Conservation (phyloP, 441 rosid genomes). For the Arabidopsis hybrid region DNA sequence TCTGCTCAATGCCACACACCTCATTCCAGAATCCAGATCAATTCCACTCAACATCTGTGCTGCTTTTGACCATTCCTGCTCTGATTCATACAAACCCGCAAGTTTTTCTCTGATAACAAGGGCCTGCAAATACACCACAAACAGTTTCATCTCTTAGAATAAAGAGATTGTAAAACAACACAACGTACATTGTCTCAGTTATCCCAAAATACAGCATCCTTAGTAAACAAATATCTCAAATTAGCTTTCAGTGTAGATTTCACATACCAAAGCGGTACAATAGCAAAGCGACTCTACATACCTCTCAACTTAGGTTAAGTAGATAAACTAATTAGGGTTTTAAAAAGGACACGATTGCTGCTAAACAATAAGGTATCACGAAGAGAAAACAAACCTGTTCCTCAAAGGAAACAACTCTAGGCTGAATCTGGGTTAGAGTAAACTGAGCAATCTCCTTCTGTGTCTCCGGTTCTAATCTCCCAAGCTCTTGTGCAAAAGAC, state of each 20-base stretch:
- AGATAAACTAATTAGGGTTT: background rate
- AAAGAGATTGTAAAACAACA: background rate
- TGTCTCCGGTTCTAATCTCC: slow-evolving; percentile 77
- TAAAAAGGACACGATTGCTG: background rate
- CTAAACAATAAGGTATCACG: background rate
- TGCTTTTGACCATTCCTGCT: slow-evolving; percentile 97
- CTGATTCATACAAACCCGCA: slow-evolving; percentile 91
- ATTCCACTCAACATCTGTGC: slow-evolving; percentile 99
- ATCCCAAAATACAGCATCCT: background rate
- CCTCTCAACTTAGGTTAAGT: background rate
- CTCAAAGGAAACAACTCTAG: slow-evolving; percentile 97
- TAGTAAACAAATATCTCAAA: background rate
- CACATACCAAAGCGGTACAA: slow-evolving; percentile 9
- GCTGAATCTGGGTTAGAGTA: slow-evolving; percentile 94
- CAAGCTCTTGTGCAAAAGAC: slow-evolving; percentile 85
- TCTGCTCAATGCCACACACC: slow-evolving; percentile 57
- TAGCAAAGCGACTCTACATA: slow-evolving; percentile 10
- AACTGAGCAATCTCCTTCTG: slow-evolving; percentile 93
- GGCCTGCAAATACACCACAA: slow-evolving; percentile 55
- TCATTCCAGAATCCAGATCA: slow-evolving; percentile 96
- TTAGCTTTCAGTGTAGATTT: background rate
- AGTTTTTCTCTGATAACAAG: slow-evolving; percentile 95
- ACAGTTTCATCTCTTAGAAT: background rate
- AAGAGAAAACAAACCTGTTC: slow-evolving; percentile 73
- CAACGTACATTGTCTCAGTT: slow-evolving; percentile 32